These are phyloP conservation scores for Aureobasidium sp. DNA, from an alignment of 2,329 filamentous ascomycete species.

Conservation along the genomic window DNA sequence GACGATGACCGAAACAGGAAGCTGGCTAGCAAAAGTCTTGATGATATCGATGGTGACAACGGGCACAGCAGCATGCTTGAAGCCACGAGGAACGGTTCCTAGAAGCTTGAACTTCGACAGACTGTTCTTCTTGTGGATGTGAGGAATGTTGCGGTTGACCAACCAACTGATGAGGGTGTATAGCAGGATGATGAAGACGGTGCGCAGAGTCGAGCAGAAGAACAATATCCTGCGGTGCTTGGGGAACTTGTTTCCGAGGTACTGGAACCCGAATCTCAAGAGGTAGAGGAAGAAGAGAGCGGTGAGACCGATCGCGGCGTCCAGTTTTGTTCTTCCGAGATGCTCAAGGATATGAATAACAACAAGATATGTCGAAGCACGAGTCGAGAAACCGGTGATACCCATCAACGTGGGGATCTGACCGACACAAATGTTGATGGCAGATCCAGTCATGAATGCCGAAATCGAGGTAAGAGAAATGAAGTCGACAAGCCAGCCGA, in stretches of 20 bases:
- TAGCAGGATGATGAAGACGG: constrained; percentile 81
- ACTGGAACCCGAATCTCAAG: constrained; percentile 59
- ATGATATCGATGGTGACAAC: constrained; percentile 59
- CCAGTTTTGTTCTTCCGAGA: constrained; percentile 58
- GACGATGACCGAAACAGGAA: constrained; percentile 87
- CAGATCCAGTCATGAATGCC: constrained; percentile 95
- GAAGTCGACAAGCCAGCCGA: constrained; percentile 86
- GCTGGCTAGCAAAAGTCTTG: constrained; percentile 57
- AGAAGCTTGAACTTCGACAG: constrained; percentile 62
- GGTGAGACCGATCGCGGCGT: constrained; percentile 82
- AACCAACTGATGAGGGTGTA: constrained; percentile 89
- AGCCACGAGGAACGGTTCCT: constrained; percentile 71
- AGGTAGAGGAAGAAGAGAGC: constrained; percentile 70
- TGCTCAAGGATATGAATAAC: constrained; percentile 75
- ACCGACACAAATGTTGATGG: constrained; percentile 76
- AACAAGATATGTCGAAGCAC: constrained; percentile 71
- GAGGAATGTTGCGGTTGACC: constrained; percentile 51
- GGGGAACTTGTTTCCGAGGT: constrained; percentile 60
- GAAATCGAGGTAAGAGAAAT: constrained; percentile 86
- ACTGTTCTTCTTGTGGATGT: constrained; percentile 35
- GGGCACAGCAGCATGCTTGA: constrained; percentile 70
- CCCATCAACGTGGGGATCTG: constrained; percentile 80
- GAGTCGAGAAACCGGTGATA: constrained; percentile 50
- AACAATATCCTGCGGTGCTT: constrained; percentile 67
- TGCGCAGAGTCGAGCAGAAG: constrained; percentile 84